Conservation (phyloP, 441 rosid genomes). For the Monsonia emarginata region DNA sequence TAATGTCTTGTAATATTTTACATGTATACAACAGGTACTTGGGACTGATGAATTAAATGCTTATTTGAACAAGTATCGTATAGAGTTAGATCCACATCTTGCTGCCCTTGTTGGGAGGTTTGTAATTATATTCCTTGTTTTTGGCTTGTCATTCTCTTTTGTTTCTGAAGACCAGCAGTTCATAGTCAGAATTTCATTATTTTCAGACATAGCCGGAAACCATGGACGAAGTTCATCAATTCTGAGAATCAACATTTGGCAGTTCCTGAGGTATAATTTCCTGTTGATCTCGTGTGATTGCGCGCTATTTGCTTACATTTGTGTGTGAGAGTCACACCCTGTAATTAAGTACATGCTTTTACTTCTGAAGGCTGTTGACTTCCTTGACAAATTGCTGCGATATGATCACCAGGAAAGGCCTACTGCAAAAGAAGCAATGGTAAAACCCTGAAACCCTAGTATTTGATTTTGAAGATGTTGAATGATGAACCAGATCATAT, state of each 20-base stretch:
- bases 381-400: conserved; percentile 81
- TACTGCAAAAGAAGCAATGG: conserved; percentile 98
- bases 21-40: conserved; percentile 41
- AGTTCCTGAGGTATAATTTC: neutral
- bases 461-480: no score
- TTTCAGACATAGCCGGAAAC: conserved; percentile 45
- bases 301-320: neutral
- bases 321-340: neutral
- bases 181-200: conserved; percentile 1
- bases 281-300: neutral
- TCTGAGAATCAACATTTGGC: neutral
- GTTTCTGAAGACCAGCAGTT: conserved; percentile 5
- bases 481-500: no score
- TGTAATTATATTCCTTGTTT: neutral
- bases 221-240: neutral
- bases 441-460: conserved; percentile 16
- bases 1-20: neutral
- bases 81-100: conserved; percentile 83
- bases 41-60: conserved; percentile 87
- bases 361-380: conserved; percentile 66
- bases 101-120: conserved; percentile 88
- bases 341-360: conserved; percentile 1
- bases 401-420: conserved; percentile 99
- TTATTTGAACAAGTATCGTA: conserved; percentile 64
- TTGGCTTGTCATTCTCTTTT: neutral